These are phyloP conservation scores for Wakefieldia striispora DNA, from an alignment of 768 basidiomycete genomes.

Conservation along the genomic window DNA sequence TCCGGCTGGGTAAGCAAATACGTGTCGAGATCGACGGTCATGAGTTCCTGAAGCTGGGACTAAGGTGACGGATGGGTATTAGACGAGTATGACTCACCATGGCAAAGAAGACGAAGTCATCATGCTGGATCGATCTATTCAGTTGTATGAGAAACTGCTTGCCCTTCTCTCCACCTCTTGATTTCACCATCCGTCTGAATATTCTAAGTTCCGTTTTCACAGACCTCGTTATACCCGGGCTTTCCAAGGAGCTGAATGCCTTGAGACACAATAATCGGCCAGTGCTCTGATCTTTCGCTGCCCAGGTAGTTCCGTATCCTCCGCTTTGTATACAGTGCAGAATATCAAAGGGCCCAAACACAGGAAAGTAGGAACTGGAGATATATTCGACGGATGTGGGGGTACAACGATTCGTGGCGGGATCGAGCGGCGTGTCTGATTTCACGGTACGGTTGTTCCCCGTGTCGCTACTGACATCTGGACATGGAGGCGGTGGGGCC, in stretches of 20 bases:
- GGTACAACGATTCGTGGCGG: not conserved
- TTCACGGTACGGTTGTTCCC: not conserved
- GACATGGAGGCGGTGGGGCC: not conserved
- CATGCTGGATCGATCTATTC: constrained; percentile 36
- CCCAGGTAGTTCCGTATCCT: constrained; percentile 20
- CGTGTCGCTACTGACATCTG: not conserved
- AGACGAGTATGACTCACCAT: constrained; percentile 33
- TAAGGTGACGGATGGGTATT: not conserved
- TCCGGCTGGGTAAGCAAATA: constrained; percentile 26
- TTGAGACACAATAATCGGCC: constrained; percentile 41
- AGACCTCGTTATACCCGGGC: constrained; percentile 9
- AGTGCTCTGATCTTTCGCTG: constrained; percentile 22
- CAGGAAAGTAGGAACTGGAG: constrained; percentile 17
- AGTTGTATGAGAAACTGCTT: constrained; percentile 38
- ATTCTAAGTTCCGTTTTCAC: constrained; percentile 34
- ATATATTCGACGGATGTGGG: not conserved
- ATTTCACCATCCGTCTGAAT: constrained; percentile 35
- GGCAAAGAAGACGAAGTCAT: constrained; percentile 31
- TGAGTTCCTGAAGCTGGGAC: constrained; percentile 34
- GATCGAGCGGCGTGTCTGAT: not conserved
- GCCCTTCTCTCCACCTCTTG: constrained; percentile 18
- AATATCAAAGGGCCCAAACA: constrained; percentile 27
- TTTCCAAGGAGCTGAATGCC: constrained; percentile 20
- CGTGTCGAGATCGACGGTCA: constrained; percentile 36
- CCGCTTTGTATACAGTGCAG: constrained; percentile 17